Percentiles rank a stretch among this genome's conserved stretches.
phyloP scores from a whole-genome alignment of 352 stramenopile species.

The Stramenopiles sp. region DNA sequence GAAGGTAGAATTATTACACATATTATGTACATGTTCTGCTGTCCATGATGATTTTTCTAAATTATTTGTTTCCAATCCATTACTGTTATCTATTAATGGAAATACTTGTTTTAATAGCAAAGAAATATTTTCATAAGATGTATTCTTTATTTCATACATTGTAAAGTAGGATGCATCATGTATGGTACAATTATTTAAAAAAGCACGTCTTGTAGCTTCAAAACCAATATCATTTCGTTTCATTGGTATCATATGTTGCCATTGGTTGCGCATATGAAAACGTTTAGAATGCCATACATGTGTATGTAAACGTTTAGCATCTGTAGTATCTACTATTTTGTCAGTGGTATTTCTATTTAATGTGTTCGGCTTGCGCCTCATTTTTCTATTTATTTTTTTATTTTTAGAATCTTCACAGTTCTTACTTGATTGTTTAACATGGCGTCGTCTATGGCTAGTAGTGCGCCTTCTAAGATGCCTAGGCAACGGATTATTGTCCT shows the following conservation, averaged over 20 bases:
- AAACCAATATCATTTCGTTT: background rate
- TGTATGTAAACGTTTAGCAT: background rate
- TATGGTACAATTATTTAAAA: background rate
- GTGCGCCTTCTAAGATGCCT: background rate
- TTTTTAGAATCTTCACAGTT: background rate
- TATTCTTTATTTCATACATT: background rate
- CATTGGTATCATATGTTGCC: background rate
- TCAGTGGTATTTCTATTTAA: too few species aligned
- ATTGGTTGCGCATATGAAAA: background rate
- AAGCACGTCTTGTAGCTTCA: background rate
- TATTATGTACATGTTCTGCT: background rate
- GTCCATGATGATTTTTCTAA: background rate
- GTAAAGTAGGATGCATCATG: background rate
- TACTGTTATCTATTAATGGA: too few species aligned
- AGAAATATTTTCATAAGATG: background rate
- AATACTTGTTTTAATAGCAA: too few species aligned
- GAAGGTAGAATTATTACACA: background rate
- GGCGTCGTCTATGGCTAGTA: background rate
- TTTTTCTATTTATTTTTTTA: background rate
- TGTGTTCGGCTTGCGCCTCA: background rate
- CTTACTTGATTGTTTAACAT: background rate
- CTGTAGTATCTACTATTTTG: background rate
- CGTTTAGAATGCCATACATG: slow-evolving; percentile 1
- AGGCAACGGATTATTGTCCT: background rate
- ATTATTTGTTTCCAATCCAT: too few species aligned